A percentile compares a stretch with the other conserved stretches of the same genome.
Evolutionary conservation across 2,329 filamentous ascomycete genomes (phyloP).

Genomic region (Cytospora piceicola): DNA sequence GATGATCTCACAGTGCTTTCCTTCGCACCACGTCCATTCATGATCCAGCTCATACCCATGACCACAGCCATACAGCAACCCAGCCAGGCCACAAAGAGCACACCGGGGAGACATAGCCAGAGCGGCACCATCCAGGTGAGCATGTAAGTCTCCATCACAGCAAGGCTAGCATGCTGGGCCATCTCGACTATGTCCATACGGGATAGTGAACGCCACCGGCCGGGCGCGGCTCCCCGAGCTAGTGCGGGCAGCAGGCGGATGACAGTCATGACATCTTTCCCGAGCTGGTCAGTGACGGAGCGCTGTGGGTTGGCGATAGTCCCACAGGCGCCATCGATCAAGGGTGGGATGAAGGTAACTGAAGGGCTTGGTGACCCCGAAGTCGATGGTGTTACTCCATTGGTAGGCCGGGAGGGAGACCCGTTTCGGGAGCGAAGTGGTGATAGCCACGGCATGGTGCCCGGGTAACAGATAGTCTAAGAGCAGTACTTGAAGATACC

Average conservation of each 20-base stretch:
- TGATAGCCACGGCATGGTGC: slow-evolving; percentile 26
- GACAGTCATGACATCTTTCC: slow-evolving; percentile 33
- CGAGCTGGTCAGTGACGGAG: slow-evolving; percentile 32
- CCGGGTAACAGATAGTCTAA: not conserved
- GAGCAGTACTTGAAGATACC: no score
- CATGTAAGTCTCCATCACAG: slow-evolving; percentile 36
- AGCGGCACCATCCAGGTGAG: slow-evolving; percentile 36
- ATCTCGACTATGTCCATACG: slow-evolving; percentile 34
- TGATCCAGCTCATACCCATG: slow-evolving; percentile 36
- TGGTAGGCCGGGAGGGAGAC: slow-evolving; percentile 1
- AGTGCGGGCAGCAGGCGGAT: slow-evolving; percentile 34
- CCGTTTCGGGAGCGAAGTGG: slow-evolving; percentile 19
- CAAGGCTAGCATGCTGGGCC: slow-evolving; percentile 35
- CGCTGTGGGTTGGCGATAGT: slow-evolving; percentile 39
- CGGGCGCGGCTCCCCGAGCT: slow-evolving; percentile 28
- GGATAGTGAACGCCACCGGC: slow-evolving; percentile 7
- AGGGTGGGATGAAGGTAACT: slow-evolving; percentile 42
- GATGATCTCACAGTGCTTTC: slow-evolving; percentile 32
- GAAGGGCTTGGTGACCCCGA: slow-evolving; percentile 18
- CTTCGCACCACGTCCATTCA: slow-evolving; percentile 36
- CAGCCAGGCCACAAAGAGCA: slow-evolving; percentile 38
- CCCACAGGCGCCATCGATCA: slow-evolving; percentile 43
- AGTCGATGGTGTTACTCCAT: not conserved
- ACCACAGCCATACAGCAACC: slow-evolving; percentile 33
- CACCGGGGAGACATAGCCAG: slow-evolving; percentile 39